Conservation (phyloP, 805 yeast species). For the Zygoascus flipseniorum region DNA sequence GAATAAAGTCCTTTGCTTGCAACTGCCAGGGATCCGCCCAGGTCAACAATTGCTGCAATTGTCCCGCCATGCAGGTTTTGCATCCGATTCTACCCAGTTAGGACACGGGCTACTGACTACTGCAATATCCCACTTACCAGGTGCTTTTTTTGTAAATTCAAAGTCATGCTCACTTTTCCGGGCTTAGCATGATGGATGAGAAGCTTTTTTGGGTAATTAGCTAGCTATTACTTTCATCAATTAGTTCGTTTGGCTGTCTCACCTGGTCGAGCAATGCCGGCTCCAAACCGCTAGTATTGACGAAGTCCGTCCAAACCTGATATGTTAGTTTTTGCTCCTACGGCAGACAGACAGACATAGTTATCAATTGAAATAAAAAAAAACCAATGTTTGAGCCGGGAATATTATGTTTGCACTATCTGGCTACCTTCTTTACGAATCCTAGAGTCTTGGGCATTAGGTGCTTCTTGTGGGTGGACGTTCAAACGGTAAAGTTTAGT, state of each 20-base stretch:
- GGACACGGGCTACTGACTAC: background rate
- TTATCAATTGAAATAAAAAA: background rate
- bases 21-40: slow-evolving; percentile 38
- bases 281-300: slow-evolving; percentile 24
- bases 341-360: too few relatives aligned
- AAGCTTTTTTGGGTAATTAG: slow-evolving; percentile 15
- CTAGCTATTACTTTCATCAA: too few relatives aligned
- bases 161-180: slow-evolving; percentile 27
- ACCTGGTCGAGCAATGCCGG: slow-evolving; percentile 23
- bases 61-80: slow-evolving; percentile 36
- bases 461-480: background rate
- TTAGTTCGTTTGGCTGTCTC: background rate
- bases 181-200: slow-evolving; percentile 24
- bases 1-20: slow-evolving; percentile 33
- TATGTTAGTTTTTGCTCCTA: background rate
- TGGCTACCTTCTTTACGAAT: slow-evolving; percentile 4
- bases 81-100: slow-evolving; percentile 27
- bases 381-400: background rate
- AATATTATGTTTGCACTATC: background rate
- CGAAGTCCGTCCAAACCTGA: slow-evolving; percentile 25
- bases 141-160: slow-evolving; percentile 29
- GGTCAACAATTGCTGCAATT: slow-evolving; percentile 33
- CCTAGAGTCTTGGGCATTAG: slow-evolving; percentile 3
- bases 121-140: slow-evolving; percentile 18
- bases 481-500: background rate